Evolutionary conservation across 129 eudicot species (phyloP).

Genomic region (Flaveria linearis): DNA sequence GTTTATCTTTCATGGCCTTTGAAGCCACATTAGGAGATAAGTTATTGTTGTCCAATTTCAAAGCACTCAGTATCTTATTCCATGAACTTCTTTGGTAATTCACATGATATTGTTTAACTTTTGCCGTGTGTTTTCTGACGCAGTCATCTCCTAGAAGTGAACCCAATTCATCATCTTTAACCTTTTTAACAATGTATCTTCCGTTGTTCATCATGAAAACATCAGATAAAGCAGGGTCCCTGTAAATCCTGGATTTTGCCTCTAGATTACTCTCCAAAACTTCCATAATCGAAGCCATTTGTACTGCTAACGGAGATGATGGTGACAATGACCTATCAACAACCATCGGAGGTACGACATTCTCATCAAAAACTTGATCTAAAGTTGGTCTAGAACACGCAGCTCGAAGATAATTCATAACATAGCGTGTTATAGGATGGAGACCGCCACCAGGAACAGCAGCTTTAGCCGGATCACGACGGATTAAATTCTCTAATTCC

Average conservation of each 20-base stretch:
- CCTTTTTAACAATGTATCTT: constrained; percentile 89
- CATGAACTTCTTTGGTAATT: constrained; percentile 90
- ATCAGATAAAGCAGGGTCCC: constrained; percentile 69
- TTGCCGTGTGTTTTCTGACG: constrained; percentile 79
- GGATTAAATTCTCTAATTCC: constrained; percentile 92
- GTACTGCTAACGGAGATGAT: constrained; percentile 73
- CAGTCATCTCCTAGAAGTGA: constrained; percentile 90
- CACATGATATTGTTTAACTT: constrained; percentile 79
- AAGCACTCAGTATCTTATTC: constrained; percentile 72
- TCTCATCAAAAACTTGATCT: constrained; percentile 89
- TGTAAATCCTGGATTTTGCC: constrained; percentile 79
- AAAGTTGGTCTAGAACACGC: constrained; percentile 77
- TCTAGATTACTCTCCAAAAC: constrained; percentile 91
- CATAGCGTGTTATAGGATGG: constrained; percentile 93
- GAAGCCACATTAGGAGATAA: constrained; percentile 58
- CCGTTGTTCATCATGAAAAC: constrained; percentile 98
- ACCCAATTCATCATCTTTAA: constrained; percentile 86
- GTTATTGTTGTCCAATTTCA: constrained; percentile 65
- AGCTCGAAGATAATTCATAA: too few species aligned
- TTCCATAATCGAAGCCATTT: constrained; percentile 97
- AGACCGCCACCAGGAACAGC: constrained; percentile 96
- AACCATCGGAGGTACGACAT: constrained; percentile 39
- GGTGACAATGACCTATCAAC: constrained; percentile 39
- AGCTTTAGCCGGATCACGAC: constrained; percentile 88
- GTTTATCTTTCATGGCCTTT: constrained; percentile 70